Percentiles rank a stretch among this genome's conserved stretches.
Evolutionary conservation across 1,284 basidiomycete species (phyloP).

Genomic region (Schizophyllum amplum): DNA sequence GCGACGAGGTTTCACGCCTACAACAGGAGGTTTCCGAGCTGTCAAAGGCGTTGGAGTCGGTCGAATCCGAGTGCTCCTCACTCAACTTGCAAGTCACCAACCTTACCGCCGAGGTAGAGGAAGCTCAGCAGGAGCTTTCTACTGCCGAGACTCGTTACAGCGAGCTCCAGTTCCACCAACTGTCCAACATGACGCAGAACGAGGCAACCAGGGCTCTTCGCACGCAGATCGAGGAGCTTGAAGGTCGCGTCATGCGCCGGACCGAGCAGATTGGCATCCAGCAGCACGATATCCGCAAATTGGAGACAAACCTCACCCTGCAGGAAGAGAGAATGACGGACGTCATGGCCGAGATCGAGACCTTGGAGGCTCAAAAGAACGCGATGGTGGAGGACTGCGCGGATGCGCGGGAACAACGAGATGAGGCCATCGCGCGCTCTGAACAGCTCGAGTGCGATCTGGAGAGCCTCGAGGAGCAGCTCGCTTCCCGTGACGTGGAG

Average conservation of each 20-base stretch:
- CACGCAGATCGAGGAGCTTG: slow-evolving; percentile 56
- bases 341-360: slow-evolving; percentile 59
- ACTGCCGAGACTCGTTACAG: slow-evolving; percentile 51
- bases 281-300: slow-evolving; percentile 63
- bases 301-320: slow-evolving; percentile 62
- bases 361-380: slow-evolving; percentile 52
- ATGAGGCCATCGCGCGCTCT: slow-evolving; percentile 44
- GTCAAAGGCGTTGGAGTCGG: slow-evolving; percentile 35
- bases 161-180: slow-evolving; percentile 52
- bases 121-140: slow-evolving; percentile 41
- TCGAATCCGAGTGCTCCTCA: slow-evolving; percentile 56
- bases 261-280: slow-evolving; percentile 66
- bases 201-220: slow-evolving; percentile 47
- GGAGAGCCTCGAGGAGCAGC: slow-evolving; percentile 28
- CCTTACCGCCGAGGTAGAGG: slow-evolving; percentile 46
- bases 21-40: slow-evolving; percentile 32
- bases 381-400: slow-evolving; percentile 78
- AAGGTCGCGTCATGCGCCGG: slow-evolving; percentile 47
- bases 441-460: slow-evolving; percentile 50
- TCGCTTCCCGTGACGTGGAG: slow-evolving; percentile 24
- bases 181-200: slow-evolving; percentile 48
- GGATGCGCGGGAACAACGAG: slow-evolving; percentile 59
- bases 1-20: slow-evolving; percentile 29
- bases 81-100: slow-evolving; percentile 53
- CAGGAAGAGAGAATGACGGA: slow-evolving; percentile 66